These are phyloP conservation scores for Tricholoma furcatifolium DNA, from an alignment of 768 basidiomycete species.

Conservation along the genomic window DNA sequence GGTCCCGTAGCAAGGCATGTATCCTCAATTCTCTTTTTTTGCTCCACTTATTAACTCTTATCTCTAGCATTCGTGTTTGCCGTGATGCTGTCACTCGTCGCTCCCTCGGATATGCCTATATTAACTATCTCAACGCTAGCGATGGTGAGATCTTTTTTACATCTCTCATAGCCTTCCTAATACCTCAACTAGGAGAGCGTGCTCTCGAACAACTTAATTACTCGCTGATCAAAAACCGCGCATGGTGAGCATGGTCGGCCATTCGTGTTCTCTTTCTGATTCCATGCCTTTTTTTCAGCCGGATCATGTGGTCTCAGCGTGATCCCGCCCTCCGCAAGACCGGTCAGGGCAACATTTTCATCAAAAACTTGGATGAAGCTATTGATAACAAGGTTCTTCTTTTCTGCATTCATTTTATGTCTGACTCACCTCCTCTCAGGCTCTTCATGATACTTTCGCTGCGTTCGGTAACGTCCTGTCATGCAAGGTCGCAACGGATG, in stretches of 20 bases:
- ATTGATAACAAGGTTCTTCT: slow-evolving; percentile 93
- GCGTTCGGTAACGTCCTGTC: slow-evolving; percentile 98
- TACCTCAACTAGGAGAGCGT: slow-evolving; percentile 71
- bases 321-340: slow-evolving; percentile 99
- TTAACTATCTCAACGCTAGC: slow-evolving; percentile 94
- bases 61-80: slow-evolving; percentile 93
- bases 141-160: slow-evolving; percentile 64
- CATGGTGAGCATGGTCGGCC: slow-evolving; percentile 64
- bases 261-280: slow-evolving; percentile 11
- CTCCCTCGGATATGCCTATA: slow-evolving; percentile 99
- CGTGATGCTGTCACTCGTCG: slow-evolving; percentile 99
- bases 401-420: background rate
- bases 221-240: slow-evolving; percentile 96
- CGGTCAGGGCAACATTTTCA: slow-evolving; percentile 99
- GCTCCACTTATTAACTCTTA: background rate
- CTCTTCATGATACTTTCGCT: slow-evolving; percentile 98
- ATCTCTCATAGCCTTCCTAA: slow-evolving; percentile 9
- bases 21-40: background rate
- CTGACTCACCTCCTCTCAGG: slow-evolving; percentile 42
- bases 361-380: slow-evolving; percentile 96
- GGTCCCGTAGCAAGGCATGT: slow-evolving; percentile 95
- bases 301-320: slow-evolving; percentile 99
- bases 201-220: slow-evolving; percentile 99
- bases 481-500: slow-evolving; percentile 98
- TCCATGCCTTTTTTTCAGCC: slow-evolving; percentile 44